Evolutionary conservation across 495 filamentous ascomycete genomes (phyloP).

Genomic region (Pyronema domesticum): DNA sequence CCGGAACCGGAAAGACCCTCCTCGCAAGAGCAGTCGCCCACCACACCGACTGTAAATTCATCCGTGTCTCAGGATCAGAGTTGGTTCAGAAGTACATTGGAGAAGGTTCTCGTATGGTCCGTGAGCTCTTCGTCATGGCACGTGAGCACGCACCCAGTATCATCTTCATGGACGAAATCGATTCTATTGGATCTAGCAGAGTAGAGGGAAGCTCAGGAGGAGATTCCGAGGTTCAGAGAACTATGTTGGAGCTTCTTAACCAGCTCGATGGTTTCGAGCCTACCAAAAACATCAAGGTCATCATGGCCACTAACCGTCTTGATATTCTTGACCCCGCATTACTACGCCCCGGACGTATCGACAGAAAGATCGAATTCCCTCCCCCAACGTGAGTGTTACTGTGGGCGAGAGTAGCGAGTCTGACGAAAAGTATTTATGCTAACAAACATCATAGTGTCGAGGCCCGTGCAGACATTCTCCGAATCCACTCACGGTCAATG

Average conservation of each 20-base stretch:
- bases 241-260: conserved; percentile 97
- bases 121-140: conserved; percentile 97
- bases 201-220: conserved; percentile 90
- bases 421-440: not conserved
- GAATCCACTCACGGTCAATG: conserved; percentile 94
- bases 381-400: conserved; percentile 52
- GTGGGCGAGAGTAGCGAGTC: not conserved
- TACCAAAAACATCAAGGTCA: conserved; percentile 99
- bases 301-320: conserved; percentile 97
- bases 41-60: conserved; percentile 97
- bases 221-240: conserved; percentile 97
- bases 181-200: conserved; percentile 91
- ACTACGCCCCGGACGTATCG: conserved; percentile 84
- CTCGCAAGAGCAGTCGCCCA: conserved; percentile 91
- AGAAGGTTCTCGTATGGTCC: conserved; percentile 94
- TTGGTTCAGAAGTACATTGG: conserved; percentile 99
- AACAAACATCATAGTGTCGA: conserved; percentile 42
- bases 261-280: conserved; percentile 98
- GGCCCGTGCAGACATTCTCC: conserved; percentile 89
- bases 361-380: conserved; percentile 98
- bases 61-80: conserved; percentile 88
- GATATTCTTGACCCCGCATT: conserved; percentile 94
- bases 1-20: conserved; percentile 92
- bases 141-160: conserved; percentile 97
- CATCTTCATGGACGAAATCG: conserved; percentile 99